Conservation (phyloP, 805 yeast species). For the Schwanniomyces yamadae region DNA sequence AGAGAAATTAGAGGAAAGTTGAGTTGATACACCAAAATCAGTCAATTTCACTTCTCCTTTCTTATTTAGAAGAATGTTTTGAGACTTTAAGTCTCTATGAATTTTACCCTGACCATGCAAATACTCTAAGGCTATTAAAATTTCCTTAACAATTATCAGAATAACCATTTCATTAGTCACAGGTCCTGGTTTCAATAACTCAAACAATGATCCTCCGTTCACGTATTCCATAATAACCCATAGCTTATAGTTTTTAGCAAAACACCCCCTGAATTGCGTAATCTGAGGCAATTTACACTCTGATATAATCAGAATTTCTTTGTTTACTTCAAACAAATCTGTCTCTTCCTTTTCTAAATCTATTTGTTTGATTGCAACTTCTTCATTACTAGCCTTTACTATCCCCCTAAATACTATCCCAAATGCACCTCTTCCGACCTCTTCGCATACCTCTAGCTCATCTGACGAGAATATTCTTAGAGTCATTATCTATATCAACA, state of each 20-base stretch:
- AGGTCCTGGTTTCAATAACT: constrained; percentile 58
- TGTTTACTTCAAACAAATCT: constrained; percentile 69
- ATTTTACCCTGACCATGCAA: constrained; percentile 73
- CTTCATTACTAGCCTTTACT: constrained; percentile 40
- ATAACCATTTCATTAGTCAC: constrained; percentile 52
- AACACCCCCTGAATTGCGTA: constrained; percentile 69
- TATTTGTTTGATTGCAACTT: constrained; percentile 63
- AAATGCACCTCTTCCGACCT: constrained; percentile 77
- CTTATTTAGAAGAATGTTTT: constrained; percentile 37
- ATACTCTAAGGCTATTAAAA: constrained; percentile 61
- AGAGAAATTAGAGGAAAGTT: constrained; percentile 41
- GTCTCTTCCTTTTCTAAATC: constrained; percentile 65
- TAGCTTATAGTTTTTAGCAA: constrained; percentile 63
- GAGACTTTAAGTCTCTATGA: constrained; percentile 54
- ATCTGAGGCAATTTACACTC: constrained; percentile 64
- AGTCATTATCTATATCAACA: too few species aligned
- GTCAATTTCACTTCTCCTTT: constrained; percentile 43
- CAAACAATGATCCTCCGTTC: constrained; percentile 76
- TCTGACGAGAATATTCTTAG: constrained; percentile 30
- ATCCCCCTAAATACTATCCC: constrained; percentile 72
- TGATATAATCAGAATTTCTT: constrained; percentile 66
- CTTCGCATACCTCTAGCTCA: constrained; percentile 43
- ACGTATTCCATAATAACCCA: constrained; percentile 83
- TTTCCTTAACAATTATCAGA: constrained; percentile 52
- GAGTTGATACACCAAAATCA: constrained; percentile 47